Percentiles rank a stretch among this genome's conserved stretches.
phyloP scores from a whole-genome alignment of 345 rosid genomes.

The Salix arbutifolia region DNA sequence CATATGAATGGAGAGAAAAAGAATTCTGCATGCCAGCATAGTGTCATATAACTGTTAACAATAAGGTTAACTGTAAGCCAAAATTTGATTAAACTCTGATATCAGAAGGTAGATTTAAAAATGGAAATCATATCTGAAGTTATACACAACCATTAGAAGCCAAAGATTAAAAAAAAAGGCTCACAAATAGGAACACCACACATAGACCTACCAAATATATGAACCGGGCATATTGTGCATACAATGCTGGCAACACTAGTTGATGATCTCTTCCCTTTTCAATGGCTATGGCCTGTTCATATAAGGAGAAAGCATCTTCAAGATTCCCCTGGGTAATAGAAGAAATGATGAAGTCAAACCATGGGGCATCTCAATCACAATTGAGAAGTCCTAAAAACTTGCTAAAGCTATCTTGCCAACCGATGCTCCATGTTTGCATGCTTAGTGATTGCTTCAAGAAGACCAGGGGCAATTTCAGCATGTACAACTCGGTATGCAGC shows the following conservation, averaged over 20 bases:
- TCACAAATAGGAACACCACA: background rate
- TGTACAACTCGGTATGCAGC: constrained; percentile 88
- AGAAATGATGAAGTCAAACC: constrained; percentile 18
- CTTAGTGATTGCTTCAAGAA: constrained; percentile 87
- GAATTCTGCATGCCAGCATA: too few relatives aligned
- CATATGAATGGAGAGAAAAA: too few relatives aligned
- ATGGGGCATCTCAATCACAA: constrained; percentile 1
- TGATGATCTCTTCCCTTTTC: constrained; percentile 95
- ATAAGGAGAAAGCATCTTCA: constrained; percentile 68
- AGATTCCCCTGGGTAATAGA: constrained; percentile 60
- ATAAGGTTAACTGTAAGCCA: too few relatives aligned
- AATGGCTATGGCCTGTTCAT: constrained; percentile 89
- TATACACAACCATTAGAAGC: background rate
- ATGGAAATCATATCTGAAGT: background rate
- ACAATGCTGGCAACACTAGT: constrained; percentile 62
- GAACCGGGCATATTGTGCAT: constrained; percentile 87
- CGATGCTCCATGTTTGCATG: constrained; percentile 97
- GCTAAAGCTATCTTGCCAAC: constrained; percentile 44
- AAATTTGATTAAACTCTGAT: too few relatives aligned
- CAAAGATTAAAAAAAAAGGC: background rate
- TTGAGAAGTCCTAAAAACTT: constrained; percentile 14
- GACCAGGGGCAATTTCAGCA: constrained; percentile 84
- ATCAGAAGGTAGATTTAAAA: too few relatives aligned
- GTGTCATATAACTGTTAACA: too few relatives aligned
- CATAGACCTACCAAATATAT: constrained; percentile 60